Conservation (phyloP, 1,284 basidiomycete genomes). For the Serendipita sp. region DNA sequence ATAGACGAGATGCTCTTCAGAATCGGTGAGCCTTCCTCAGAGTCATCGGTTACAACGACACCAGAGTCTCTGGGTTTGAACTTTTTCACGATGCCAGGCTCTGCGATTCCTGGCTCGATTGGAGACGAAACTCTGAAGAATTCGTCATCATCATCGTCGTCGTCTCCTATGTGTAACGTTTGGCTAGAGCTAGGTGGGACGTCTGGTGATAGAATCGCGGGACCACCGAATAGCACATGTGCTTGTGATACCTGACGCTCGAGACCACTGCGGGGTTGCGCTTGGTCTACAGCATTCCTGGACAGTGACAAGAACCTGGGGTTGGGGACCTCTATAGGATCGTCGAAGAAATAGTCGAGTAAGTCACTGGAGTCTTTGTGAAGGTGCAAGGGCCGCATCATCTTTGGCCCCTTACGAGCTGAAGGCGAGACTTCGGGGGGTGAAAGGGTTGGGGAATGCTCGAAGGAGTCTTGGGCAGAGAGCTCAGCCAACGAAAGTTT, state of each 20-base stretch:
- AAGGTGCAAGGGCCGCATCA: not conserved
- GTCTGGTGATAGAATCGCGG: not conserved
- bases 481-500: not conserved
- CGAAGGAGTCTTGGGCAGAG: not conserved
- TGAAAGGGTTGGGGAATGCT: not conserved
- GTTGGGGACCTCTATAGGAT: not conserved
- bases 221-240: not conserved
- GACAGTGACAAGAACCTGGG: not conserved
- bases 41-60: constrained; percentile 21
- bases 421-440: not conserved
- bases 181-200: constrained; percentile 1
- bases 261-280: not conserved
- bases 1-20: constrained; percentile 11
- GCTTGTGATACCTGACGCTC: constrained; percentile 2
- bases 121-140: constrained; percentile 4
- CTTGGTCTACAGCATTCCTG: not conserved
- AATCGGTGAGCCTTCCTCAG: constrained; percentile 33
- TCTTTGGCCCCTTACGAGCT: not conserved
- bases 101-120: not conserved
- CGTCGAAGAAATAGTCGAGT: not conserved
- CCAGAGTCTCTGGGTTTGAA: constrained; percentile 58
- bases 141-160: constrained; percentile 46
- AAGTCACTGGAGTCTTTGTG: constrained; percentile 3
- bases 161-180: constrained; percentile 44
- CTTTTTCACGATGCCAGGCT: constrained; percentile 29